Evolutionary conservation across 306 rosid species (phyloP).

Genomic region (Delonix regia): DNA sequence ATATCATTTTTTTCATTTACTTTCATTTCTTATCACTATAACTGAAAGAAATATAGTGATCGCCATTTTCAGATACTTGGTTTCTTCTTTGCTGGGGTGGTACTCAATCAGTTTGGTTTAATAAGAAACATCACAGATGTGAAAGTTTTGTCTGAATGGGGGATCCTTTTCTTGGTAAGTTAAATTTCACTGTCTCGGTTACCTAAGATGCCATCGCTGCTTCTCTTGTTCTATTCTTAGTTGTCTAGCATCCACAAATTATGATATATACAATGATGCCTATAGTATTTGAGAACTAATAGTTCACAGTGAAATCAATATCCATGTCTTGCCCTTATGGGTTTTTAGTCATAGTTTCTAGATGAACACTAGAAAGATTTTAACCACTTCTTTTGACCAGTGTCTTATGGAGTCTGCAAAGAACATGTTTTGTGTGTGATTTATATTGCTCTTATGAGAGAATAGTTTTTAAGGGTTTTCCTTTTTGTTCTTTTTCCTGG

Average conservation of each 20-base stretch:
- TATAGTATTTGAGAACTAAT: constrained; percentile 5
- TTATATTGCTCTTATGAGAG: constrained; percentile 16
- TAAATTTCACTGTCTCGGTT: constrained; percentile 24
- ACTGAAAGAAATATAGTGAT: constrained; percentile 28
- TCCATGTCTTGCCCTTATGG: constrained; percentile 1
- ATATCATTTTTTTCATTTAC: constrained; percentile 23
- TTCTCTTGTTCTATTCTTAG: constrained; percentile 19
- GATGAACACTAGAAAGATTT: constrained; percentile 16
- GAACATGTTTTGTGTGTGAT: neutral
- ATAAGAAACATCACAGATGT: constrained; percentile 70
- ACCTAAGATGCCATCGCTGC: constrained; percentile 18
- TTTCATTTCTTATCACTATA: constrained; percentile 10
- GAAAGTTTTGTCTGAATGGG: constrained; percentile 76
- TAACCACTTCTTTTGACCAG: neutral
- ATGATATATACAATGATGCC: constrained; percentile 21
- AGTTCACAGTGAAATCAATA: constrained; percentile 10
- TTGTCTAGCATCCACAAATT: constrained; percentile 14
- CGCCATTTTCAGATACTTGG: constrained; percentile 75
- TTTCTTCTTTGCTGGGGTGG: constrained; percentile 71
- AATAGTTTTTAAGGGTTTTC: neutral
- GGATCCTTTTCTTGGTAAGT: constrained; percentile 89
- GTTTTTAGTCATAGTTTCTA: neutral
- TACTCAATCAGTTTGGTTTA: constrained; percentile 76
- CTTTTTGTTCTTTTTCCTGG: constrained; percentile 1
- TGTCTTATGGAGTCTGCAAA: neutral